These are phyloP conservation scores for Nothomitra cinnamomea DNA, from an alignment of 2,329 filamentous ascomycete species.

Conservation along the genomic window DNA sequence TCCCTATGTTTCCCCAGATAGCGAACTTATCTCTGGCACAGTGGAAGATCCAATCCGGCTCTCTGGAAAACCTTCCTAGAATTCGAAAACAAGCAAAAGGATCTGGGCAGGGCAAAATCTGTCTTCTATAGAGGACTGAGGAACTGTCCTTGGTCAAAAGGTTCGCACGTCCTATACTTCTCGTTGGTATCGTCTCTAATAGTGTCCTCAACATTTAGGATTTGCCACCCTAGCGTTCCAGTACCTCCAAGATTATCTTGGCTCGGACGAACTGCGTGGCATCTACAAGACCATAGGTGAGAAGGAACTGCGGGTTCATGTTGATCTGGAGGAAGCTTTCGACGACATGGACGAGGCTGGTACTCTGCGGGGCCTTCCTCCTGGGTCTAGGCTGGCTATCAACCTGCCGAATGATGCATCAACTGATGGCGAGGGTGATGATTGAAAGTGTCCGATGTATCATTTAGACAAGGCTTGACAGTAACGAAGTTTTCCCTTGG, in stretches of 20 bases:
- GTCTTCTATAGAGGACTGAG: slow-evolving; percentile 3
- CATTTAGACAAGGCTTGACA: no score
- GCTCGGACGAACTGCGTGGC: slow-evolving; percentile 30
- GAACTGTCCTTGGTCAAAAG: slow-evolving; percentile 5
- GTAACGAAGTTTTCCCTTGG: no score
- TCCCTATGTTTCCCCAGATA: no score
- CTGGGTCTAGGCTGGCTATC: no score
- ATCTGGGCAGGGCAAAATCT: not conserved
- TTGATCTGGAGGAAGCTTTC: slow-evolving; percentile 31
- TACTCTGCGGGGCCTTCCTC: not conserved
- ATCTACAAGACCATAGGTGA: slow-evolving; percentile 40
- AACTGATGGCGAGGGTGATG: no score
- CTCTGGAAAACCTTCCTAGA: slow-evolving; percentile 36
- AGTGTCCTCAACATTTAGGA: not conserved
- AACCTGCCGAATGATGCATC: no score
- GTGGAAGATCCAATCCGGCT: slow-evolving; percentile 2
- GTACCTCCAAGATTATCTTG: slow-evolving; percentile 16
- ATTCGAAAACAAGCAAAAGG: slow-evolving; percentile 22
- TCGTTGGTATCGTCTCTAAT: not conserved
- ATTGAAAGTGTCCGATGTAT: no score
- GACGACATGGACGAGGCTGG: slow-evolving; percentile 16
- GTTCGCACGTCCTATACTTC: not conserved
- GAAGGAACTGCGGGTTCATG: slow-evolving; percentile 42
- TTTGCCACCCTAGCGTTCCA: slow-evolving; percentile 4
- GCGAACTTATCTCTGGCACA: not conserved